Conservation (phyloP, 2,329 filamentous ascomycete genomes). For the Biscogniauxia mediterranea region DNA sequence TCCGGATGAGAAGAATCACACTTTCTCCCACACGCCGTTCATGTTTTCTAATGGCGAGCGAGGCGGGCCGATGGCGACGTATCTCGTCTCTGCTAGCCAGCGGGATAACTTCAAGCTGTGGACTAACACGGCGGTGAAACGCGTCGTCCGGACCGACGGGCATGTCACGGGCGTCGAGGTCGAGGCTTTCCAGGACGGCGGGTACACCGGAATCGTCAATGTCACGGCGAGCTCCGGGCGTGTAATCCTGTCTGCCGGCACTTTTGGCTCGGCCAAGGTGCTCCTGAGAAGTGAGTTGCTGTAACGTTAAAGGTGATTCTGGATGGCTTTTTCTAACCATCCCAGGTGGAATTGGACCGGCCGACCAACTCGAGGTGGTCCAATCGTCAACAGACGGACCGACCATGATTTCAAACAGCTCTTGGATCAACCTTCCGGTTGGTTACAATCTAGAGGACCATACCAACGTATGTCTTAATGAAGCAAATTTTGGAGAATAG, state of each 20-base stretch:
- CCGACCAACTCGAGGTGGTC: slow-evolving; percentile 55
- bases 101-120: slow-evolving; percentile 66
- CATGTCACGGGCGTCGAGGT: slow-evolving; percentile 67
- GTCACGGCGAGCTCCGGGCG: slow-evolving; percentile 59
- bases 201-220: slow-evolving; percentile 58
- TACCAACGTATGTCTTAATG: slow-evolving; percentile 37
- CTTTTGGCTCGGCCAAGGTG: slow-evolving; percentile 69
- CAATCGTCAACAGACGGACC: slow-evolving; percentile 47
- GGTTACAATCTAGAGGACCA: slow-evolving; percentile 60
- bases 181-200: slow-evolving; percentile 51
- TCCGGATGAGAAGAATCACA: slow-evolving; percentile 63
- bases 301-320: not conserved
- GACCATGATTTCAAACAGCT: slow-evolving; percentile 47
- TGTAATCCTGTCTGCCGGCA: slow-evolving; percentile 66
- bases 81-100: slow-evolving; percentile 60
- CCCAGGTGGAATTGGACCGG: slow-evolving; percentile 58
- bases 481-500: not conserved
- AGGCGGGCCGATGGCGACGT: slow-evolving; percentile 69
- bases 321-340: slow-evolving; percentile 13
- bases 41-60: slow-evolving; percentile 67
- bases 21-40: slow-evolving; percentile 62
- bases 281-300: slow-evolving; percentile 56
- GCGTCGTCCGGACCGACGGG: slow-evolving; percentile 62
- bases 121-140: slow-evolving; percentile 64
- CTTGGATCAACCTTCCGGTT: slow-evolving; percentile 59